Evolutionary conservation across 78 protist species (phyloP).

Genomic region (Chrysochromulina tobinii): DNA sequence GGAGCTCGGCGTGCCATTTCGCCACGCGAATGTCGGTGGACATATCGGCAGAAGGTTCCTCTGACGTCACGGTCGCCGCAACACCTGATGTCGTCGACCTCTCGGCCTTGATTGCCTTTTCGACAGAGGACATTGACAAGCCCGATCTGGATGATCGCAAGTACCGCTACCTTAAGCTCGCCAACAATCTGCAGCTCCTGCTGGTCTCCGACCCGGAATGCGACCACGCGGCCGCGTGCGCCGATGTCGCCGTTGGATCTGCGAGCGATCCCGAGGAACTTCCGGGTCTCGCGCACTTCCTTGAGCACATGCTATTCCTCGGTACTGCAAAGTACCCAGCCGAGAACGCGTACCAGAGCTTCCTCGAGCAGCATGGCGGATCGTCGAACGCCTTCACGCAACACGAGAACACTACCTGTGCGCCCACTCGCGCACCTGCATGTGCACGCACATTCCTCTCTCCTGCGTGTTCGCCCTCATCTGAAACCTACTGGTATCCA

Average conservation of each 20-base stretch:
- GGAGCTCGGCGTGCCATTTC: no score
- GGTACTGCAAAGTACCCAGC: conserved; percentile 71
- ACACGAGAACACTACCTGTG: conserved; percentile 58
- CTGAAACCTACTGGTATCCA: no score
- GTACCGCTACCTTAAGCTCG: not conserved
- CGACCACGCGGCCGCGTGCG: conserved; percentile 34
- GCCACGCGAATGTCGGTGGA: no score
- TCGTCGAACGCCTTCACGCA: conserved; percentile 74
- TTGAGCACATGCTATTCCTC: conserved; percentile 85
- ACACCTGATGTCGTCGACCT: no score
- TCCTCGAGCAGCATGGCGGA: conserved; percentile 71
- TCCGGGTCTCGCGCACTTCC: conserved; percentile 76
- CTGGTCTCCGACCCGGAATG: conserved; percentile 14
- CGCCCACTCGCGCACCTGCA: no score
- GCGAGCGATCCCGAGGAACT: conserved; percentile 54
- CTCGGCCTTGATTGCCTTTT: no score
- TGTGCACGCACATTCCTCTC: no score
- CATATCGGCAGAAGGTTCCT: no score
- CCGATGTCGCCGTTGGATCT: conserved; percentile 26
- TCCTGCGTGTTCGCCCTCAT: no score
- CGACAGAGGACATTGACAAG: not conserved
- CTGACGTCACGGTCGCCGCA: no score
- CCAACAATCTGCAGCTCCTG: not conserved
- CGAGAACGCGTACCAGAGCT: conserved; percentile 56
- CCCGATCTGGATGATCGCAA: not conserved